phyloP scores from a whole-genome alignment of 2,329 filamentous ascomycete genomes.

The Hypoxylon sp. region DNA sequence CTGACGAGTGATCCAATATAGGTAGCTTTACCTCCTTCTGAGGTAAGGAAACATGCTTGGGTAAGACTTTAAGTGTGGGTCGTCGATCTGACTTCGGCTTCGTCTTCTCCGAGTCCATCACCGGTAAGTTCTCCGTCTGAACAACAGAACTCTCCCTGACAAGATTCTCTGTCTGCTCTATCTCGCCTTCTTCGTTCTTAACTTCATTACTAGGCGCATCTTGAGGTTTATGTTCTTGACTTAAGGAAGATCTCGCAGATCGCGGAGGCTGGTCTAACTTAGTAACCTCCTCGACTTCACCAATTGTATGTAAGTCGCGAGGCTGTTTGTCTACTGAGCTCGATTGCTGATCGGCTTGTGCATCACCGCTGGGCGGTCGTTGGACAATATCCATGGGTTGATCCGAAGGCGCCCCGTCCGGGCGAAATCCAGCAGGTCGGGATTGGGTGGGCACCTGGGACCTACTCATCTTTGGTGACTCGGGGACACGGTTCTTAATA shows the following conservation, averaged over 20 bases:
- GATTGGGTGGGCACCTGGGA: conserved; percentile 65
- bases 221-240: conserved; percentile 45
- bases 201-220: conserved; percentile 33
- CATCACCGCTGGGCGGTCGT: conserved; percentile 68
- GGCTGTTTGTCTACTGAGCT: conserved; percentile 40
- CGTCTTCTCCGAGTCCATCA: conserved; percentile 29
- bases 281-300: conserved; percentile 36
- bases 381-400: conserved; percentile 61
- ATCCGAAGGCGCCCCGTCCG: conserved; percentile 57
- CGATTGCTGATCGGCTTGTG: conserved; percentile 60
- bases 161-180: conserved; percentile 17
- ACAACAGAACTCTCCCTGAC: conserved; percentile 3
- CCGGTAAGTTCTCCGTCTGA: conserved; percentile 27
- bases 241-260: conserved; percentile 48
- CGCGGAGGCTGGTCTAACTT: conserved; percentile 45
- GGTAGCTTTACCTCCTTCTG: conserved; percentile 54
- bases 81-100: conserved; percentile 35
- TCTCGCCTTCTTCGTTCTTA: conserved; percentile 36
- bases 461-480: conserved; percentile 67
- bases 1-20: conserved; percentile 63
- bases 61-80: conserved; percentile 41
- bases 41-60: conserved; percentile 60
- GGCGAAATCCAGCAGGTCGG: conserved; percentile 54
- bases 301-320: conserved; percentile 44
- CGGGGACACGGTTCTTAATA: conserved; percentile 64